Conservation (phyloP, 495 filamentous ascomycete genomes). For the Tetracladium setigerum region DNA sequence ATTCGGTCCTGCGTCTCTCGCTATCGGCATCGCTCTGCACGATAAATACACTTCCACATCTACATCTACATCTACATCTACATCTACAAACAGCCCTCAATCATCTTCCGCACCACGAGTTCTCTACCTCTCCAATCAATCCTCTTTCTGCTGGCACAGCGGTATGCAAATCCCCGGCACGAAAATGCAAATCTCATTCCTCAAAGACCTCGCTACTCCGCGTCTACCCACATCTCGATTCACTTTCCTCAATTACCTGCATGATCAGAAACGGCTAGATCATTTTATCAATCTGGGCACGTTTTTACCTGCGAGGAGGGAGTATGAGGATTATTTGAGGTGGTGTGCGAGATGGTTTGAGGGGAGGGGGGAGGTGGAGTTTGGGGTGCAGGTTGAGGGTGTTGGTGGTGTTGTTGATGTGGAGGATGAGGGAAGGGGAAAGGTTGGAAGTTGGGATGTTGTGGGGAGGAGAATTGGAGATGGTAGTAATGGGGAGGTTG, state of each 20-base stretch:
- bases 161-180: conserved; percentile 92
- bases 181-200: conserved; percentile 96
- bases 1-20: conserved; percentile 87
- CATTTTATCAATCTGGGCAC: conserved; percentile 86
- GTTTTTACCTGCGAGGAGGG: conserved; percentile 76
- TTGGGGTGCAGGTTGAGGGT: conserved; percentile 67
- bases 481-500: conserved; percentile 23
- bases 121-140: conserved; percentile 79
- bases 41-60: conserved; percentile 44
- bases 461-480: conserved; percentile 19
- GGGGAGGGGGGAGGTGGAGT: conserved; percentile 67
- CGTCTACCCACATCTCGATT: conserved; percentile 84
- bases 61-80: conserved; percentile 6
- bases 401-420: conserved; percentile 34
- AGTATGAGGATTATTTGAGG: conserved; percentile 91
- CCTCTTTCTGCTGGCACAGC: conserved; percentile 80
- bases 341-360: conserved; percentile 86
- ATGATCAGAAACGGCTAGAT: conserved; percentile 67
- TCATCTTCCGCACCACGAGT: conserved; percentile 63
- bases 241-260: conserved; percentile 92
- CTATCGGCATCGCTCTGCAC: conserved; percentile 85
- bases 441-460: conserved; percentile 43
- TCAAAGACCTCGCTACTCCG: conserved; percentile 91
- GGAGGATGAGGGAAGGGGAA: conserved; percentile 32
- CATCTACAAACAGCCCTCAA: conserved; percentile 20